Evolutionary conservation across 2,329 filamentous ascomycete genomes (phyloP).

Genomic region (Chaetomium olivaceum): DNA sequence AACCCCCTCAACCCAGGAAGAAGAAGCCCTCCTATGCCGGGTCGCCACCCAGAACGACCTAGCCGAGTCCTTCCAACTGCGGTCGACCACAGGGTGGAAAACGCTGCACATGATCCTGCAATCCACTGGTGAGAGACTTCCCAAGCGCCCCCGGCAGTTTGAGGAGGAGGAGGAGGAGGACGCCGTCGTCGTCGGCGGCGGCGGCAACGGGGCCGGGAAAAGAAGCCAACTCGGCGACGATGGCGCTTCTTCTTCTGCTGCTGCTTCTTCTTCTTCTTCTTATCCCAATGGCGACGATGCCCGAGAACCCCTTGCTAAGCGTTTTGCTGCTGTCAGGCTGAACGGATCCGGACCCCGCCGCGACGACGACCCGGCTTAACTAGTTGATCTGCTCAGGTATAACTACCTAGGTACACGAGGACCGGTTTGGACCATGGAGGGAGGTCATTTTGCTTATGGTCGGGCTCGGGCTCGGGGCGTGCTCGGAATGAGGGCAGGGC

Average conservation of each 20-base stretch:
- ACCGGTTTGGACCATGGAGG: not conserved
- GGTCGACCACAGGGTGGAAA: constrained; percentile 88
- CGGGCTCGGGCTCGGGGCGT: not conserved
- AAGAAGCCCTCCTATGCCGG: constrained; percentile 81
- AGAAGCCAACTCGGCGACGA: too few relatives aligned
- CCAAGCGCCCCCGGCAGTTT: constrained; percentile 63
- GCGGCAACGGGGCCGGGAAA: not conserved
- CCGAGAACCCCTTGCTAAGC: constrained; percentile 63
- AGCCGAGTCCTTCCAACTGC: constrained; percentile 77
- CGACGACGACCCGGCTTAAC: not conserved
- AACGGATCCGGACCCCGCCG: constrained; percentile 41
- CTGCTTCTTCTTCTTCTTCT: not conserved
- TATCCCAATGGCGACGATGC: constrained; percentile 38
- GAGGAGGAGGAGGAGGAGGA: constrained; percentile 34
- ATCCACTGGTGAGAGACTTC: constrained; percentile 95
- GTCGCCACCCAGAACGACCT: constrained; percentile 81
- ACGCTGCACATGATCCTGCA: constrained; percentile 90
- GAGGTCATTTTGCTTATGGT: not conserved
- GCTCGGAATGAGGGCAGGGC: not conserved
- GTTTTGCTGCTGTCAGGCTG: constrained; percentile 66
- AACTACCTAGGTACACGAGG: not conserved
- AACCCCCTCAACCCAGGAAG: constrained; percentile 64
- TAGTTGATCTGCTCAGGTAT: not conserved
- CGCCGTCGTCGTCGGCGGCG: constrained; percentile 23
- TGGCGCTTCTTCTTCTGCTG: not conserved